Evolutionary conservation across 129 eudicot species (phyloP).

Genomic region (Flaveria sonorensis): DNA sequence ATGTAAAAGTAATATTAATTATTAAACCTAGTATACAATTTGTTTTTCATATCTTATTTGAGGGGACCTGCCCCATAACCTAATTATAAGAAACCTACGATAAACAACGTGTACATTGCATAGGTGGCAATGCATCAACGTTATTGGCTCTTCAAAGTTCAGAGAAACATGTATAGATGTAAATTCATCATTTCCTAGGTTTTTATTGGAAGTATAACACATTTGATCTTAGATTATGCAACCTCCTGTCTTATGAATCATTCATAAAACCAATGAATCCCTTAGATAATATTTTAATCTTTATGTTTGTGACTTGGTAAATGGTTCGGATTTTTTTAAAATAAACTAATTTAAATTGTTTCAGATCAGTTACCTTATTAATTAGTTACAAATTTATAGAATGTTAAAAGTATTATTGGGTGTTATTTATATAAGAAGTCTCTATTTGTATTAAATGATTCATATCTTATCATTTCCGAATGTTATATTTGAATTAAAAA

Average conservation of each 20-base stretch:
- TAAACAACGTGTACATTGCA: slow-evolving; percentile 31
- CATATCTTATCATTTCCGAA: background rate
- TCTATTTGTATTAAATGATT: background rate
- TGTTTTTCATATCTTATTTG: slow-evolving; percentile 17
- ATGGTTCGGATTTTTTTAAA: background rate
- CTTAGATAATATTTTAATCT: background rate
- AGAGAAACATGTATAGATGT: slow-evolving; percentile 16
- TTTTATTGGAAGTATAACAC: slow-evolving; percentile 27
- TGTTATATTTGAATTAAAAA: background rate
- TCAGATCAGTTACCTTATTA: too few species aligned
- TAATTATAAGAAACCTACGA: slow-evolving; percentile 31
- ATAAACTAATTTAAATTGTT: too few species aligned
- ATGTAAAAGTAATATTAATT: slow-evolving; percentile 10
- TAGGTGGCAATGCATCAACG: slow-evolving; percentile 41
- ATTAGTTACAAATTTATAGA: too few species aligned
- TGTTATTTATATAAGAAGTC: background rate
- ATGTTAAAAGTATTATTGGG: too few species aligned
- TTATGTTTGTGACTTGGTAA: background rate
- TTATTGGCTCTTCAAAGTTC: slow-evolving; percentile 33
- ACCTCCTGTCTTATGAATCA: slow-evolving; percentile 18
- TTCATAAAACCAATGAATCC: slow-evolving; percentile 33
- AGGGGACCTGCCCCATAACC: slow-evolving; percentile 29
- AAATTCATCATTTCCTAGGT: slow-evolving; percentile 41
- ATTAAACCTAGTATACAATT: background rate
- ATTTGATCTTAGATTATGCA: slow-evolving; percentile 28